Conservation (phyloP, 2,329 filamentous ascomycete genomes). For the Metarhizium guizhouense region DNA sequence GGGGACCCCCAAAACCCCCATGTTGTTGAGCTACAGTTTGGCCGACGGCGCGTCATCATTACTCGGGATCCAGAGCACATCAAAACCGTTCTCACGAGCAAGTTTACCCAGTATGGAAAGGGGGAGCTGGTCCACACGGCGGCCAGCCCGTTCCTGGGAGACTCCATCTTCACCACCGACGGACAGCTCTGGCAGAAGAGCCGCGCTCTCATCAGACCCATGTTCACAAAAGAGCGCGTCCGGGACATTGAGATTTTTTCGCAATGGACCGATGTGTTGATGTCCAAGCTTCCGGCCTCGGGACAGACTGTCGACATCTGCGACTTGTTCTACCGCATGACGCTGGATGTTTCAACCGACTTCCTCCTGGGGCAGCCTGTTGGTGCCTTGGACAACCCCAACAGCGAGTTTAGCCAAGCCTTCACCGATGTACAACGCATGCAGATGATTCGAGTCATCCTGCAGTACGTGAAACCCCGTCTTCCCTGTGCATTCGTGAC, state of each 20-base stretch:
- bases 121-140: slow-evolving; percentile 65
- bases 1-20: slow-evolving; percentile 3
- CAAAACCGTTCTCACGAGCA: slow-evolving; percentile 80
- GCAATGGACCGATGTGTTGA: slow-evolving; percentile 8
- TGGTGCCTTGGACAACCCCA: slow-evolving; percentile 33
- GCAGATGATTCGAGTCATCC: slow-evolving; percentile 33
- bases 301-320: slow-evolving; percentile 58
- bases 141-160: slow-evolving; percentile 67
- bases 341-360: slow-evolving; percentile 77
- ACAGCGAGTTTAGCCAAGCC: slow-evolving; percentile 65
- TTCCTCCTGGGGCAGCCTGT: slow-evolving; percentile 59
- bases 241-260: slow-evolving; percentile 77
- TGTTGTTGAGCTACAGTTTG: slow-evolving; percentile 42
- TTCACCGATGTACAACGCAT: slow-evolving; percentile 72
- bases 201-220: slow-evolving; percentile 70
- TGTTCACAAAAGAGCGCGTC: slow-evolving; percentile 78
- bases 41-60: slow-evolving; percentile 55
- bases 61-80: slow-evolving; percentile 84
- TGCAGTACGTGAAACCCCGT: slow-evolving; percentile 7
- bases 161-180: slow-evolving; percentile 74
- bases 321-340: slow-evolving; percentile 73
- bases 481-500: neutral
- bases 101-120: slow-evolving; percentile 80
- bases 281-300: slow-evolving; percentile 19
- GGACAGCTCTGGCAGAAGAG: slow-evolving; percentile 69